Evolutionary conservation across 169 alveolate species (phyloP).

Genomic region (Plasmodium gonderi): DNA sequence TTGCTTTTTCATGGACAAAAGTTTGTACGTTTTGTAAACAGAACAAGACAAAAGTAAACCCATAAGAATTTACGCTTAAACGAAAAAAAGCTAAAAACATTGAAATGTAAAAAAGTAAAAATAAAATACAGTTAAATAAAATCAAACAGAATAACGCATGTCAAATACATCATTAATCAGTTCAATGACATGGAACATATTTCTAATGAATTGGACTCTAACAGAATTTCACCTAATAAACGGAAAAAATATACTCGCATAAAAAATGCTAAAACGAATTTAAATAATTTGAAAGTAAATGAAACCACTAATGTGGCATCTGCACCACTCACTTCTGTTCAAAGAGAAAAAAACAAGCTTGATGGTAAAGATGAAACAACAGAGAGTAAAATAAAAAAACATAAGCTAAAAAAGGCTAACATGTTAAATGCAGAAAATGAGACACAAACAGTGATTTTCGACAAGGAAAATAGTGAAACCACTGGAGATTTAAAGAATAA

Average conservation of each 20-base stretch:
- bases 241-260: slow-evolving; percentile 2
- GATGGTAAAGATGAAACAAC: neutral
- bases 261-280: slow-evolving; percentile 7
- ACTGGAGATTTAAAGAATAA: neutral
- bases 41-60: neutral
- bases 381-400: neutral
- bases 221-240: neutral
- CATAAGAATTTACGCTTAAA: neutral
- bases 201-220: neutral
- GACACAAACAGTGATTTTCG: neutral
- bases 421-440: neutral
- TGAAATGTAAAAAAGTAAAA: slow-evolving; percentile 4
- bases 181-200: slow-evolving; percentile 8
- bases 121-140: slow-evolving; percentile 2
- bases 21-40: neutral
- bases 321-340: neutral
- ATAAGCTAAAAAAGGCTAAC: neutral
- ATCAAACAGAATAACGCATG: neutral
- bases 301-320: neutral
- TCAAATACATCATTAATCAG: neutral
- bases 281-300: neutral
- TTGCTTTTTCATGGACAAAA: neutral
- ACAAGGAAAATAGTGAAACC: neutral
- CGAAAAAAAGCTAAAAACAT: neutral
- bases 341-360: neutral